phyloP scores from a whole-genome alignment of 2,329 filamentous ascomycete genomes.

The Calonectria ilicicola region DNA sequence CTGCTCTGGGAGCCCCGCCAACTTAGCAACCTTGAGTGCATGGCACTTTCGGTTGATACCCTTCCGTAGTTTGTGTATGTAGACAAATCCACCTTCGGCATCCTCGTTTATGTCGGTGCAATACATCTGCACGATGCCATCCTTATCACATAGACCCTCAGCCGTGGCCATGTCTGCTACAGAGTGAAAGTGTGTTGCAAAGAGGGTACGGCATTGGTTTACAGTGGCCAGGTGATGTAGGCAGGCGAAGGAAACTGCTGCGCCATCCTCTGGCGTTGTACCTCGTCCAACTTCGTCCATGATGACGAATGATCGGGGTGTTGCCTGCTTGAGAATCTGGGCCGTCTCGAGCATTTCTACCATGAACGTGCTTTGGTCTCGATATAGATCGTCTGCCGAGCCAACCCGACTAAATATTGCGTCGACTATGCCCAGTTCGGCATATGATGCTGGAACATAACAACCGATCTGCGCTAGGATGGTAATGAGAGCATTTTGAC shows the following conservation, averaged over 20 bases:
- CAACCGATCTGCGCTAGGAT: slow-evolving; percentile 93
- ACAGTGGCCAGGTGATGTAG: slow-evolving; percentile 84
- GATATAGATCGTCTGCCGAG: slow-evolving; percentile 94
- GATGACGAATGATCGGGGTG: slow-evolving; percentile 87
- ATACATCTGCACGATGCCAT: slow-evolving; percentile 73
- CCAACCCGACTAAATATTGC: slow-evolving; percentile 94
- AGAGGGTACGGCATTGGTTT: slow-evolving; percentile 84
- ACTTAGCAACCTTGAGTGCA: slow-evolving; percentile 90
- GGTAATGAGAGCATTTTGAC: slow-evolving; percentile 94
- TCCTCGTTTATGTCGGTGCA: slow-evolving; percentile 92
- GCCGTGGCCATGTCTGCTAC: slow-evolving; percentile 80
- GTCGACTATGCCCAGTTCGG: slow-evolving; percentile 91
- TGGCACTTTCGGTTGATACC: slow-evolving; percentile 91
- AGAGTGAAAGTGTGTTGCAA: slow-evolving; percentile 94
- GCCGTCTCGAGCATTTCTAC: slow-evolving; percentile 99
- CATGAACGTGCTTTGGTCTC: slow-evolving; percentile 98
- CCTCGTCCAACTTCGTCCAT: slow-evolving; percentile 98
- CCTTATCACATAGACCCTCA: slow-evolving; percentile 55
- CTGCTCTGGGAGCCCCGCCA: slow-evolving; percentile 83
- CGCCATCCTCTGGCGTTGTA: slow-evolving; percentile 92
- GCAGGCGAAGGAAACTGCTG: slow-evolving; percentile 89
- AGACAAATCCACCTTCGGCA: slow-evolving; percentile 78
- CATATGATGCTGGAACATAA: slow-evolving; percentile 90
- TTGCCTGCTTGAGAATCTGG: slow-evolving; percentile 87
- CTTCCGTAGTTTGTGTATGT: slow-evolving; percentile 83